These are phyloP conservation scores for Anacardium occidentale DNA, from an alignment of 345 rosid genomes.

Conservation along the genomic window DNA sequence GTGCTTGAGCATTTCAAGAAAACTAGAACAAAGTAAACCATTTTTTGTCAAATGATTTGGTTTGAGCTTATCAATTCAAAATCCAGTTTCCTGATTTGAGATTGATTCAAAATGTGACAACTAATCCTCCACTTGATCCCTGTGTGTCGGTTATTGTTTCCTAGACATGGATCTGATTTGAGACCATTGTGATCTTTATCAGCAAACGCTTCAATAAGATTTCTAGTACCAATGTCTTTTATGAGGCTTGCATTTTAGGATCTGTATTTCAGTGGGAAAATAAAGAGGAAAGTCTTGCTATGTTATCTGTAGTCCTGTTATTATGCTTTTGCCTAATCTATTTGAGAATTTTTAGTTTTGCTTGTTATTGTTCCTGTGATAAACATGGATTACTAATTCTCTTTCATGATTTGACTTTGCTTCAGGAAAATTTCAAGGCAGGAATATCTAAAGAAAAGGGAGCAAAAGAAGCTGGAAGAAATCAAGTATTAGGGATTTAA, in stretches of 20 bases:
- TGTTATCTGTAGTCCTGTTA: background rate
- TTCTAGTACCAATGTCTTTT: background rate
- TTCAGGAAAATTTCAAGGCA: constrained; percentile 85
- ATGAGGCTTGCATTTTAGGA: background rate
- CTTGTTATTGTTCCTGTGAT: background rate
- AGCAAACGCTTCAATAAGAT: background rate
- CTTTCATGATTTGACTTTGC: constrained; percentile 22
- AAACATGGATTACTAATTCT: background rate
- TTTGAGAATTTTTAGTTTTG: background rate
- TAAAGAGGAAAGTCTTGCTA: background rate
- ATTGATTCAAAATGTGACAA: background rate
- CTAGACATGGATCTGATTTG: background rate
- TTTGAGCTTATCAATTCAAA: background rate
- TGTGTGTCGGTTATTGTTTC: background rate
- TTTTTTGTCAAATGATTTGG: background rate
- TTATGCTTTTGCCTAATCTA: background rate
- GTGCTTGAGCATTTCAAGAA: background rate
- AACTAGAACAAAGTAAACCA: background rate
- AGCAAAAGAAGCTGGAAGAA: constrained; percentile 95
- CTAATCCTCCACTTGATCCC: background rate
- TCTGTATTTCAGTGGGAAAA: background rate
- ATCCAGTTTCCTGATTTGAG: background rate
- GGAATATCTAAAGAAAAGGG: constrained; percentile 92
- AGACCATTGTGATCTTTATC: background rate
- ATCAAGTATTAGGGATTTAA: constrained; percentile 46